Evolutionary conservation across 768 basidiomycete genomes (phyloP).

Genomic region (Psilocybe cyanescens): DNA sequence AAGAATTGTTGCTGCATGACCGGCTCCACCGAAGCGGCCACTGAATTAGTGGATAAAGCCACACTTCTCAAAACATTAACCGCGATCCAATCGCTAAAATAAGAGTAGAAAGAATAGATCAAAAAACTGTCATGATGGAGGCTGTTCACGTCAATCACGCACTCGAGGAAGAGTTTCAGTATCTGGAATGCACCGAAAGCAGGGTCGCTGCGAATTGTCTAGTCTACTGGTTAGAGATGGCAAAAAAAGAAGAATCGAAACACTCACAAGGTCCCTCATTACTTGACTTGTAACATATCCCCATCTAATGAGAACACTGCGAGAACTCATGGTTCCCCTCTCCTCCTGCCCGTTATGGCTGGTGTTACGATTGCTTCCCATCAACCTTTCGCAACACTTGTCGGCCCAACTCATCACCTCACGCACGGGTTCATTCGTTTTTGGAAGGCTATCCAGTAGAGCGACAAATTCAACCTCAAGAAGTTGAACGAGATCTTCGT

Average conservation of each 20-base stretch:
- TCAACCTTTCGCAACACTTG: slow-evolving; percentile 83
- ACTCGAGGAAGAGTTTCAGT: slow-evolving; percentile 90
- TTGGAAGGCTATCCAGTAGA: slow-evolving; percentile 72
- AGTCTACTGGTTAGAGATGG: slow-evolving; percentile 4
- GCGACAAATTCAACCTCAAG: slow-evolving; percentile 83
- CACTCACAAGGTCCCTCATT: slow-evolving; percentile 85
- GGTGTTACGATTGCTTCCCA: slow-evolving; percentile 63
- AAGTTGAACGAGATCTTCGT: slow-evolving; percentile 85
- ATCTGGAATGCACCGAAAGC: slow-evolving; percentile 94
- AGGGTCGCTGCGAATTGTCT: slow-evolving; percentile 93
- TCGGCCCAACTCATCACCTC: slow-evolving; percentile 93
- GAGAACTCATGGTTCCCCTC: slow-evolving; percentile 79
- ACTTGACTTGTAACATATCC: slow-evolving; percentile 93
- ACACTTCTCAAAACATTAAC: slow-evolving; percentile 87
- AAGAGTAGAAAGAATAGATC: slow-evolving; percentile 13
- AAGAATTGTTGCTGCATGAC: slow-evolving; percentile 92
- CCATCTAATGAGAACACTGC: slow-evolving; percentile 89
- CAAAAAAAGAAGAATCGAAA: slow-evolving; percentile 10
- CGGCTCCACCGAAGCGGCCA: slow-evolving; percentile 90
- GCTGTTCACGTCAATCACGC: slow-evolving; percentile 35
- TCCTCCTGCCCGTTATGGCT: slow-evolving; percentile 65
- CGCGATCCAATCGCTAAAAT: slow-evolving; percentile 83
- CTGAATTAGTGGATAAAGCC: slow-evolving; percentile 88
- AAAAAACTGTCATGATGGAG: slow-evolving; percentile 11
- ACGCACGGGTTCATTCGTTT: slow-evolving; percentile 79